Base-by-base conservation (phyloP, 2,329 filamentous ascomycete genomes). In the Microdochium bolleyi region DNA sequence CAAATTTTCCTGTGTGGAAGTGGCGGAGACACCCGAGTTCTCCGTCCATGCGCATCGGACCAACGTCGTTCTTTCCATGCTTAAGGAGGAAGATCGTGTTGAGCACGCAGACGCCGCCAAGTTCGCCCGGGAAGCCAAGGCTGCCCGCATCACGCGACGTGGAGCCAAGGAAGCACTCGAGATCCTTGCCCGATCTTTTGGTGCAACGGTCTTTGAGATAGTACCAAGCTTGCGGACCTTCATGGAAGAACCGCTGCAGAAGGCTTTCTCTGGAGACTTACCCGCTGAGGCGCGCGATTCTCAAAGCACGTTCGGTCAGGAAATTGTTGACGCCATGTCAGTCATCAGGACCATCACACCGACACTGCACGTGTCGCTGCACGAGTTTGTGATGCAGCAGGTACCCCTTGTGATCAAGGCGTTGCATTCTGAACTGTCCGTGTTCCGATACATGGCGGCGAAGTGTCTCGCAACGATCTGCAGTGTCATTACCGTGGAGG, bases 401-500 rank as follows among this genome's bases (percentile, higher is more conserved):
- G 81, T 96, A 67, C 91, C 92, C 8, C 77, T 92, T 37, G 84
- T 99, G 51, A 89, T 91, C 60, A 92, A 87, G 68, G 92, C 90
- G 3, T 76, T 99, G 46, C 89, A 92, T 61, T 95, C 89, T 21
- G 83, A 87, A 60, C 78, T 97, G 14, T 95, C 94, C 2, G 90
- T 99, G 2, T 89, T 99, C 66, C 83, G 94, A 38, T 99, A 99
- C 70, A 94, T 92, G 71, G 94, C 94, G 24, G 94, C 94, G 0
- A 99, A 99, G 68, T 97, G 94, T 66, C 84, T 99, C 67, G 95
- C 94, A 9, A 99, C 94, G 1, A 87, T 97, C 48, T 99, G 95
- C 76, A 99, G 92, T 66, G 88, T 97, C 59, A 95, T 99, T 60
- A 89, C 90, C 0, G 87, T 97, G 4, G 86, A 95, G 57, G 94